Percentiles rank a stretch among this genome's conserved stretches.
These are phyloP conservation scores for Linnemannia exigua DNA, from an alignment of 192 early-diverging fungal species.

Conservation along the genomic window DNA sequence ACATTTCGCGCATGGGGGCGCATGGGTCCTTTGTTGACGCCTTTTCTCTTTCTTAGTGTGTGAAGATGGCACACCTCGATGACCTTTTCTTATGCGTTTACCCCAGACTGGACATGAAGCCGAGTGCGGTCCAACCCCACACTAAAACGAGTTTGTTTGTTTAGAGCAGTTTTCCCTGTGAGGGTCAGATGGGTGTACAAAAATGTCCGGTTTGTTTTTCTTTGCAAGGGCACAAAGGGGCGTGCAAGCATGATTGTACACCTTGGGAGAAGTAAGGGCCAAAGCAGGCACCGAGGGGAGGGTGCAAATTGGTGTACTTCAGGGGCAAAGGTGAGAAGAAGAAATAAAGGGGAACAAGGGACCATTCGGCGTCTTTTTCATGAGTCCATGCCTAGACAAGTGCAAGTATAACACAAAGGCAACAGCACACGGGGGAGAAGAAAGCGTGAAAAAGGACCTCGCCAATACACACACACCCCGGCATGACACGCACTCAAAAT, in stretches of 20 bases:
- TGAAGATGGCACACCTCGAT: too few species aligned
- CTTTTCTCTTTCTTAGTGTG: not conserved
- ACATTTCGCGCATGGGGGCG: not conserved
- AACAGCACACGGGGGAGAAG: too few species aligned
- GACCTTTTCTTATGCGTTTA: not conserved
- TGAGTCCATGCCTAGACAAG: too few species aligned
- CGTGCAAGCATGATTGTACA: not conserved
- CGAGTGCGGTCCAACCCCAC: not conserved
- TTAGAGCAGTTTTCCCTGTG: not conserved
- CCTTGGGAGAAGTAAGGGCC: not conserved
- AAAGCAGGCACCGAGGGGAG: not conserved
- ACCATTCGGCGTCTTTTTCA: not conserved
- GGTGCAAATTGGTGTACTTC: too few species aligned
- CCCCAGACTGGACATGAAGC: not conserved
- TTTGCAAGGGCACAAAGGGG: not conserved
- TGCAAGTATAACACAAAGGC: too few species aligned
- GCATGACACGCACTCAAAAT: too few species aligned
- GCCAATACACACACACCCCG: not conserved
- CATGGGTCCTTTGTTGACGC: not conserved
- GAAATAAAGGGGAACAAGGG: not conserved
- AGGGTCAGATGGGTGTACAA: not conserved
- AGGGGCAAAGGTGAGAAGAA: not conserved
- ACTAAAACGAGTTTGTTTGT: not conserved
- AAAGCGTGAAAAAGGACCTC: not conserved
- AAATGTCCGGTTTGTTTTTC: too few species aligned